Conservation (phyloP, 495 filamentous ascomycete genomes). For the Margaritispora aquatica region DNA sequence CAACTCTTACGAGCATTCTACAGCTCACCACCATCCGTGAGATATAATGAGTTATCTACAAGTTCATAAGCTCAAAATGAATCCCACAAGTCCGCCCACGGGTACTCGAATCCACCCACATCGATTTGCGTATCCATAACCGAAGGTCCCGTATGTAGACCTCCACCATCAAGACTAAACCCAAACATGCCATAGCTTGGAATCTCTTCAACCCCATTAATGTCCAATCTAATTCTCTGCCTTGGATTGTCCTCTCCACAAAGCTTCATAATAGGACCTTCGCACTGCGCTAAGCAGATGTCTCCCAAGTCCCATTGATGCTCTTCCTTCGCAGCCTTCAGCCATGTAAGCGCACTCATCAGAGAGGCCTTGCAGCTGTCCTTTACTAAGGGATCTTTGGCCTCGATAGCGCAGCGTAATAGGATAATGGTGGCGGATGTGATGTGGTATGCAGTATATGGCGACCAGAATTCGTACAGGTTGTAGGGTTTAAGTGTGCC, state of each 20-base stretch:
- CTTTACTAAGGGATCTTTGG: neutral
- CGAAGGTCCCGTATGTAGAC: neutral
- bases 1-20: neutral
- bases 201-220: neutral
- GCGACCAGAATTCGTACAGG: slow-evolving; percentile 5
- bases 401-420: slow-evolving; percentile 7
- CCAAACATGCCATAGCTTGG: neutral
- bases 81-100: slow-evolving; percentile 8
- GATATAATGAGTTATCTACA: neutral
- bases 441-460: slow-evolving; percentile 4
- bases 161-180: neutral
- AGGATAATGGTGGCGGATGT: slow-evolving; percentile 2
- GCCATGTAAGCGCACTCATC: neutral
- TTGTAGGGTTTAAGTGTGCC: neutral
- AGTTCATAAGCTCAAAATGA: neutral
- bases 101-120: slow-evolving; percentile 8
- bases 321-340: neutral
- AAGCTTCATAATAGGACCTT: neutral
- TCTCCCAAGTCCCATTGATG: slow-evolving; percentile 7
- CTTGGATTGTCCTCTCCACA: neutral
- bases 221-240: neutral
- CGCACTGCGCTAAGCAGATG: slow-evolving; percentile 3
- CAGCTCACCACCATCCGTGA: neutral
- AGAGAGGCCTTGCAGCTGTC: neutral
- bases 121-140: neutral